phyloP scores from a whole-genome alignment of 192 early-diverging fungal genomes.

The Coemansia biformis region DNA sequence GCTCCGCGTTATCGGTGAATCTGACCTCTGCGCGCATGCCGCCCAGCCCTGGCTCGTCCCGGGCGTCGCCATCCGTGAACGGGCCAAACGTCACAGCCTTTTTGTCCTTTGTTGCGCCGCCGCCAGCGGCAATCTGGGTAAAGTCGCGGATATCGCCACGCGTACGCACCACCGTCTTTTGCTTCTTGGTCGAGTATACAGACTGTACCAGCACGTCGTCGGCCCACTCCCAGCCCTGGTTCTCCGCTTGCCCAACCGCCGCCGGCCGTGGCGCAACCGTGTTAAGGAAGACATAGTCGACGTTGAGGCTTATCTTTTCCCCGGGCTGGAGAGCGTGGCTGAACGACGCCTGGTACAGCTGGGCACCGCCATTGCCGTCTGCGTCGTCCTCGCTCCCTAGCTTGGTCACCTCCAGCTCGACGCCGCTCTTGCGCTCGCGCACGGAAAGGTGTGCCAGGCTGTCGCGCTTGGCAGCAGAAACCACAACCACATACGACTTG shows the following conservation, averaged over 20 bases:
- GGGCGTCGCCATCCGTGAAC: slow-evolving; percentile 37
- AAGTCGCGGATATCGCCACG: slow-evolving; percentile 23
- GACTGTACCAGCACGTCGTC: slow-evolving; percentile 60
- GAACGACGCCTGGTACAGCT: slow-evolving; percentile 18
- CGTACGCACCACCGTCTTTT: slow-evolving; percentile 65
- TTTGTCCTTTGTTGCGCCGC: slow-evolving; percentile 36
- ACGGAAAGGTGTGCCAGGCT: slow-evolving; percentile 30
- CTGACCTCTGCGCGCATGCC: slow-evolving; percentile 53
- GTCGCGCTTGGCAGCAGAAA: slow-evolving; percentile 10
- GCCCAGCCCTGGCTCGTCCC: background rate
- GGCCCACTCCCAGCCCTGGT: slow-evolving; percentile 60
- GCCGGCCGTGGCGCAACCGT: slow-evolving; percentile 52
- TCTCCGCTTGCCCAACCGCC: slow-evolving; percentile 57
- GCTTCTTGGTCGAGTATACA: slow-evolving; percentile 64
- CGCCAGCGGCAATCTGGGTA: slow-evolving; percentile 12
- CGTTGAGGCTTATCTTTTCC: slow-evolving; percentile 56
- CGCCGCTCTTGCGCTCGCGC: slow-evolving; percentile 45
- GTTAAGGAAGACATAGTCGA: slow-evolving; percentile 52
- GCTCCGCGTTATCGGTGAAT: slow-evolving; percentile 61
- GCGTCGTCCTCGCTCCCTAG: background rate
- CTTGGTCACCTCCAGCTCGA: slow-evolving; percentile 3
- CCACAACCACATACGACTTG: slow-evolving; percentile 24
- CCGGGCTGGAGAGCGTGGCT: slow-evolving; percentile 46
- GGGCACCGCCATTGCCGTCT: background rate
- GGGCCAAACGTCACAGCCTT: slow-evolving; percentile 73